phyloP scores from a whole-genome alignment of 2,329 filamentous ascomycete species.

The Trichoderma gracile region DNA sequence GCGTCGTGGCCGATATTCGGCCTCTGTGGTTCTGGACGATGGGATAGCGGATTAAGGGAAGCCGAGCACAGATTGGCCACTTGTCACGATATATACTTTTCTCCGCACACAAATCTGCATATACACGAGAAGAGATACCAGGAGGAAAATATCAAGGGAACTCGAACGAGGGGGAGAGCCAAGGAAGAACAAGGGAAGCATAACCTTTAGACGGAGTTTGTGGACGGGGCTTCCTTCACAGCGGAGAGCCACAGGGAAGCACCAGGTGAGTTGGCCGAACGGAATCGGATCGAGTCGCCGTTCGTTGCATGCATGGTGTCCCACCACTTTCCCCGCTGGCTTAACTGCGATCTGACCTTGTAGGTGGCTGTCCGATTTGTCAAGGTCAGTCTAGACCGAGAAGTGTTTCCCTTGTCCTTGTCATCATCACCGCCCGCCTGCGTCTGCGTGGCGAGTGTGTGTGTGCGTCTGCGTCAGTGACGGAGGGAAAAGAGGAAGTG shows the following conservation, averaged over 20 bases:
- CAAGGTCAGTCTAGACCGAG: conserved; percentile 17
- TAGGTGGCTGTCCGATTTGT: conserved; percentile 14
- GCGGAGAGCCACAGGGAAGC: neutral
- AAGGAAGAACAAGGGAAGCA: neutral
- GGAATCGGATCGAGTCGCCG: conserved; percentile 14
- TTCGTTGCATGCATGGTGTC: conserved; percentile 17
- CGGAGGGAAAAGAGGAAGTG: neutral
- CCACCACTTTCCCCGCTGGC: conserved; percentile 18
- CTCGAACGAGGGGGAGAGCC: neutral
- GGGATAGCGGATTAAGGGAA: conserved; percentile 21
- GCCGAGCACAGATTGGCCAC: conserved; percentile 14
- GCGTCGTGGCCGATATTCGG: conserved; percentile 17
- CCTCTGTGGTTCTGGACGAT: conserved; percentile 20
- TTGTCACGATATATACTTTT: neutral
- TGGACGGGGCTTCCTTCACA: neutral
- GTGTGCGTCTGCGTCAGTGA: conserved; percentile 2
- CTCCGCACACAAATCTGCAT: neutral
- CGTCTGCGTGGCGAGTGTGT: neutral
- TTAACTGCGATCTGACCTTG: conserved; percentile 19
- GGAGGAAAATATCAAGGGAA: neutral
- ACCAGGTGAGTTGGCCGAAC: conserved; percentile 1
- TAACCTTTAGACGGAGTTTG: neutral
- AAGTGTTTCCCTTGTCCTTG: conserved; percentile 18
- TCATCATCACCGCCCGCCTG: conserved; percentile 12
- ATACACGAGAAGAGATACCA: neutral